Percentiles rank a stretch among this genome's conserved stretches.
Evolutionary conservation across 116 monocot species (phyloP).

Genomic region (Dioscorea cayenensis): DNA sequence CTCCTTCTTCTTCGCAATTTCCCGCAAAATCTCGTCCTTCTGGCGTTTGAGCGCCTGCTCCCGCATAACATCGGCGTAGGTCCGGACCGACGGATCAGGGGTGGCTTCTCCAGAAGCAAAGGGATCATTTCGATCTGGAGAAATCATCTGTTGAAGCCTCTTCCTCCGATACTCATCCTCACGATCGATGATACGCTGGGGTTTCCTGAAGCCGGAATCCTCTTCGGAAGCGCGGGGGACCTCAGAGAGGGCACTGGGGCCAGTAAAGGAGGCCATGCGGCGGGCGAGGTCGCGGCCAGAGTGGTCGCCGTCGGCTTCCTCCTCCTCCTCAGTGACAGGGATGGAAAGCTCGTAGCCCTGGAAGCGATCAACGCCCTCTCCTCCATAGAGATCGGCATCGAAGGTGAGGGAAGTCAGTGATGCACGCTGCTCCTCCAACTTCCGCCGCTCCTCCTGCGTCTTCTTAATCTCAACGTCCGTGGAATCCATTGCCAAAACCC

Average conservation of each 20-base stretch:
- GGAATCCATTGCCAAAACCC: no score
- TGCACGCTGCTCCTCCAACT: slow-evolving; percentile 72
- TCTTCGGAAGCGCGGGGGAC: slow-evolving; percentile 53
- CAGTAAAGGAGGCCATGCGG: slow-evolving; percentile 74
- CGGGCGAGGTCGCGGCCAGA: slow-evolving; percentile 40
- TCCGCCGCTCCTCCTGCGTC: slow-evolving; percentile 83
- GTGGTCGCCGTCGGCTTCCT: slow-evolving; percentile 35
- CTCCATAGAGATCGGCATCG: slow-evolving; percentile 87
- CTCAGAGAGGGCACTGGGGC: slow-evolving; percentile 51
- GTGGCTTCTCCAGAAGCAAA: slow-evolving; percentile 81
- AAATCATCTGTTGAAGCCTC: slow-evolving; percentile 64
- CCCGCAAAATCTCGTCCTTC: slow-evolving; percentile 74
- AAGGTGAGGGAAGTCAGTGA: slow-evolving; percentile 65
- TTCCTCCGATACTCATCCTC: slow-evolving; percentile 87
- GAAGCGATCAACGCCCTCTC: slow-evolving; percentile 48
- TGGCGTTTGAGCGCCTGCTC: slow-evolving; percentile 66
- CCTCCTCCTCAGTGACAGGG: slow-evolving; percentile 75
- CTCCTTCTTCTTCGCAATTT: slow-evolving; percentile 89
- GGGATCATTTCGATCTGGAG: slow-evolving; percentile 79
- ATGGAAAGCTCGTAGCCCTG: slow-evolving; percentile 87
- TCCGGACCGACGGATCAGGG: slow-evolving; percentile 66
- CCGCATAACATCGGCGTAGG: slow-evolving; percentile 85
- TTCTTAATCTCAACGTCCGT: not conserved
- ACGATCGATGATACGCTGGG: slow-evolving; percentile 67
- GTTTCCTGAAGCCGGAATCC: slow-evolving; percentile 60